Conservation (phyloP, 1,284 basidiomycete genomes). For the Moesziomyces sp. region DNA sequence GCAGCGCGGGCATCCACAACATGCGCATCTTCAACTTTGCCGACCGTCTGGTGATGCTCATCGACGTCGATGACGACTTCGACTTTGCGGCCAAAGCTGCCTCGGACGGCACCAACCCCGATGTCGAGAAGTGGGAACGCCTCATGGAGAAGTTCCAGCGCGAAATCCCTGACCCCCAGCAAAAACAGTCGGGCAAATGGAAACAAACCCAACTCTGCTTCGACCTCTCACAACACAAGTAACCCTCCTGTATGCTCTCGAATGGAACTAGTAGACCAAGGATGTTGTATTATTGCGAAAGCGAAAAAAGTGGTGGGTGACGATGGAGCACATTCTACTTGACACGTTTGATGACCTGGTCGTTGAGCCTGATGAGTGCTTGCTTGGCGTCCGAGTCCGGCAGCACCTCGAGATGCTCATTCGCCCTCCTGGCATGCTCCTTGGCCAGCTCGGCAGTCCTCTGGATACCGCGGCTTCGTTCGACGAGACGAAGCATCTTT, state of each 20-base stretch:
- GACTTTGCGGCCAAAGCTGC: constrained; percentile 25
- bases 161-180: constrained; percentile 27
- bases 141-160: constrained; percentile 34
- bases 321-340: constrained; percentile 18
- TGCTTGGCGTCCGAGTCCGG: constrained; percentile 59
- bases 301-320: not conserved
- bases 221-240: constrained; percentile 24
- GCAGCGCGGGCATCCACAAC: constrained; percentile 28
- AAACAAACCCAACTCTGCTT: constrained; percentile 29
- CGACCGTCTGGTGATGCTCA: constrained; percentile 36
- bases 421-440: constrained; percentile 57
- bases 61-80: constrained; percentile 42
- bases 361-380: constrained; percentile 54
- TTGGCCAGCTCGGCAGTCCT: constrained; percentile 61
- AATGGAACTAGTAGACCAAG: no score
- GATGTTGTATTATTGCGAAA: not conserved
- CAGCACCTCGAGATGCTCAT: constrained; percentile 43
- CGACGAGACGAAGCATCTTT: constrained; percentile 65
- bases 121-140: constrained; percentile 26
- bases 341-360: constrained; percentile 59
- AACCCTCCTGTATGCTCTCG: no score
- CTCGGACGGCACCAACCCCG: constrained; percentile 18
- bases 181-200: constrained; percentile 27
- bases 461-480: constrained; percentile 51
- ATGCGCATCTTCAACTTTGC: constrained; percentile 45